Base-by-base conservation (phyloP, 495 filamentous ascomycete species). In the Neurospora hispaniola region DNA sequence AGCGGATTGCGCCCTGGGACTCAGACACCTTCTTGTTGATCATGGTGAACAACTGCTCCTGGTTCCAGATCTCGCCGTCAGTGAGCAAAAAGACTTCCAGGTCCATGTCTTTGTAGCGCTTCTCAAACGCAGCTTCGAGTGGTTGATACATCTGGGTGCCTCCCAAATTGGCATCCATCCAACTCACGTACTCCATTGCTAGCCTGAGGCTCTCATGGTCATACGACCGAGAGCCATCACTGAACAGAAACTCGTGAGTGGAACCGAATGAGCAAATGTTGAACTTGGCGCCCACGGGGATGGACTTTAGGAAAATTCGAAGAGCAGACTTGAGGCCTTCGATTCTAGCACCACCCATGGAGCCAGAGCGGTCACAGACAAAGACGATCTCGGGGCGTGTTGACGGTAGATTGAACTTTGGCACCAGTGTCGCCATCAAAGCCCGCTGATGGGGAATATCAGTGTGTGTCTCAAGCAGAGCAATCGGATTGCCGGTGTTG, bases 251-350 rank as follows among this genome's bases (percentile, higher is more conserved):
- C 0, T 79, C 76, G 74, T 86, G 75, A 0, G 20, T 16, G 27
- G 71, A 81, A 11, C 91, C 91, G 73, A 94, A 94, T 2, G 88
- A 91, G 79, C 88, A 90, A 72, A 93, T 92, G 79, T 94, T 93
- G 83, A 94, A 93, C 76, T 86, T 88, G 70, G 89, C 81, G 1
- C 90, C 90, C 2, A 88, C 73, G 2, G 91, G 91, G 18, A 94
- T 79, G 0, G 89, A 91, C 74, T 91, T 92, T 42, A 94, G 82
- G 74, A 93, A 91, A n/a, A 92, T 79, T 3, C 83, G 83, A 38
- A 93, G 81, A 4, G 90, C 91, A 8, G 84, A 81, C 18, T 84
- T 77, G 38, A 92, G 79, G 18, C 87, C 86, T 1, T 75, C 43
- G 2, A 91, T 92, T 40, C 86, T 87, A 42, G 79, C 78, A 1